These are phyloP conservation scores for Xylaria polymorpha DNA, from an alignment of 2,329 filamentous ascomycete genomes.

Conservation along the genomic window DNA sequence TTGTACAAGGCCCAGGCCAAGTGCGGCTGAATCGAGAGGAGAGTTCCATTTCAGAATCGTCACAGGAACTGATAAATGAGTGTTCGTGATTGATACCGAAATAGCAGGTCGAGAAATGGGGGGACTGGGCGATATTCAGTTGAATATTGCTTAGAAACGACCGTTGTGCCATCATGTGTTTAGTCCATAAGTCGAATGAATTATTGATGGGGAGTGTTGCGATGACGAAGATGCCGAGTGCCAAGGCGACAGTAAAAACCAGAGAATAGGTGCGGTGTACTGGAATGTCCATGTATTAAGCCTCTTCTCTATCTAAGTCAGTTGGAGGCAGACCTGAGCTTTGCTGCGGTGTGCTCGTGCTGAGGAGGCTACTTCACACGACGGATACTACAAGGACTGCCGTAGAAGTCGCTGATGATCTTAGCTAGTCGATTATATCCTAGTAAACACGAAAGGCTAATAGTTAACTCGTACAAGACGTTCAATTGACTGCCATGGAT, in stretches of 20 bases:
- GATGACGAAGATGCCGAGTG: not conserved
- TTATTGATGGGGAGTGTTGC: not conserved
- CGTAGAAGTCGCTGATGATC: not conserved
- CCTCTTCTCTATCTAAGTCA: not conserved
- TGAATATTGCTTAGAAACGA: constrained; percentile 17
- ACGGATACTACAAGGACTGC: not conserved
- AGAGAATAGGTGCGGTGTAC: constrained; percentile 4
- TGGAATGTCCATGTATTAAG: constrained; percentile 2
- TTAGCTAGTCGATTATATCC: not conserved
- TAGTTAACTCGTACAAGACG: not conserved
- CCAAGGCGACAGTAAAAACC: constrained; percentile 1
- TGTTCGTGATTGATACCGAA: constrained; percentile 22
- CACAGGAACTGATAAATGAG: constrained; percentile 7
- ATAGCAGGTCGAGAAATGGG: not conserved
- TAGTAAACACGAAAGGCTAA: not conserved
- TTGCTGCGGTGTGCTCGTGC: not conserved
- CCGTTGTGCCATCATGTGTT: constrained; percentile 12
- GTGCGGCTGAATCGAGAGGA: constrained; percentile 23
- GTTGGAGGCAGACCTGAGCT: not conserved
- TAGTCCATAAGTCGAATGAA: not conserved
- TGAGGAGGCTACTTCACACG: not conserved
- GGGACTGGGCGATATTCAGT: constrained; percentile 1
- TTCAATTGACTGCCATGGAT: not conserved
- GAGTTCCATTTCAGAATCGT: constrained; percentile 26
- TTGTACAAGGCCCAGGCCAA: constrained; percentile 11